Evolutionary conservation across 257 asterid genomes (phyloP).

Genomic region (Scutellaria baicalensis): DNA sequence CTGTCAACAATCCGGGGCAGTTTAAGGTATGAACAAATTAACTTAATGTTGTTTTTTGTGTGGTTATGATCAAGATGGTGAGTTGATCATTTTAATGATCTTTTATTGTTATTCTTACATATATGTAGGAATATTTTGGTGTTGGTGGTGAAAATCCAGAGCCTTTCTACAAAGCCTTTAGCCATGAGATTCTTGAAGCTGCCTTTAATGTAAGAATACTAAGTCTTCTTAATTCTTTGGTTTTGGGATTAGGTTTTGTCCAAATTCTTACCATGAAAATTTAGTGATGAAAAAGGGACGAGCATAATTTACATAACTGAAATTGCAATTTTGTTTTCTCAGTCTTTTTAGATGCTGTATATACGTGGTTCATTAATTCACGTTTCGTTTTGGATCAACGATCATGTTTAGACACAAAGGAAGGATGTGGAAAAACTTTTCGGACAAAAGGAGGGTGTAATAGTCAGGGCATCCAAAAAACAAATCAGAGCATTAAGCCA

Average conservation of each 20-base stretch:
- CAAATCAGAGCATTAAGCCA: constrained; percentile 37
- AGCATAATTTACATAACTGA: too few relatives aligned
- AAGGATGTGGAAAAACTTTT: constrained; percentile 23
- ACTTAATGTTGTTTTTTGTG: not conserved
- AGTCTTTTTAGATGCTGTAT: too few relatives aligned
- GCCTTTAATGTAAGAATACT: constrained; percentile 44
- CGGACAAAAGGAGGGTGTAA: constrained; percentile 23
- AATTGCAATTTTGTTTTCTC: too few relatives aligned
- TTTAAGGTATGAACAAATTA: constrained; percentile 28
- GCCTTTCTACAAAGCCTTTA: constrained; percentile 34
- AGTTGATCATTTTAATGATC: not conserved
- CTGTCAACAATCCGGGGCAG: constrained; percentile 29
- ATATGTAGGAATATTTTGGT: constrained; percentile 34
- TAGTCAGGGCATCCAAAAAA: constrained; percentile 30
- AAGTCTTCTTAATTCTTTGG: too few relatives aligned
- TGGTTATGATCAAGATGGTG: not conserved
- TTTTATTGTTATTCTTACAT: too few relatives aligned
- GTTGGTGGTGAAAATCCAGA: constrained; percentile 34
- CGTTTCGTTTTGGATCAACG: too few relatives aligned
- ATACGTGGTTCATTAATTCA: too few relatives aligned
- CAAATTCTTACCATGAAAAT: too few relatives aligned
- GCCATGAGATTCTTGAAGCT: constrained; percentile 38
- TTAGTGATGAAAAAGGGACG: too few relatives aligned
- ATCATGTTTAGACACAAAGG: constrained; percentile 15
- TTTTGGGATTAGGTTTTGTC: too few relatives aligned